These are phyloP conservation scores for Trichoderma gracile DNA, from an alignment of 2,329 filamentous ascomycete species.

Conservation along the genomic window DNA sequence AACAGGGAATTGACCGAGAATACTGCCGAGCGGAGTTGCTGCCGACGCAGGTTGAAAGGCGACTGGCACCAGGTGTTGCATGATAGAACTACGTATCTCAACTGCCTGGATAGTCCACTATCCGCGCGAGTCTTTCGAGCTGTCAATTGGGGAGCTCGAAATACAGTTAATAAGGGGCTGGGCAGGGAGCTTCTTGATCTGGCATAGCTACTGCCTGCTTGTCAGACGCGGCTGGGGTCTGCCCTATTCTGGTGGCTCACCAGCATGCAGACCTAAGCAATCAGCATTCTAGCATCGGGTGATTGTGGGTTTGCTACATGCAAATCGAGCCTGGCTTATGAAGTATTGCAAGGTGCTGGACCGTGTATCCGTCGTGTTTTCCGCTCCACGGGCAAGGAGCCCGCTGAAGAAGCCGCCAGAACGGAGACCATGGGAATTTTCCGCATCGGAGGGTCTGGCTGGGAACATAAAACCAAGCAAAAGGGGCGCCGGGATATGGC, in stretches of 20 bases:
- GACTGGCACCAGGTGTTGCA: background rate
- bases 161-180: conserved; percentile 14
- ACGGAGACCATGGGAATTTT: background rate
- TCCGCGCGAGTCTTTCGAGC: background rate
- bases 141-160: conserved; percentile 1
- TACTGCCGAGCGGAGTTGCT: conserved; percentile 13
- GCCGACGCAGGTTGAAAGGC: background rate
- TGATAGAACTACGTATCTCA: background rate
- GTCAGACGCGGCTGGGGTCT: background rate
- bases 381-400: background rate
- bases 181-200: conserved; percentile 14
- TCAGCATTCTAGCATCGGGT: conserved; percentile 16
- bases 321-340: background rate
- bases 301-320: conserved; percentile 13
- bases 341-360: conserved; percentile 11
- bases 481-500: background rate
- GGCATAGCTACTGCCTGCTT: conserved; percentile 14
- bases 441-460: background rate
- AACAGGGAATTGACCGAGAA: conserved; percentile 12
- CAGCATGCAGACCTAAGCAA: conserved; percentile 10
- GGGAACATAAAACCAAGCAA: conserved; percentile 3
- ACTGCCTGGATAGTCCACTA: background rate
- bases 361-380: background rate
- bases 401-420: background rate
- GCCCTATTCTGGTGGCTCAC: conserved; percentile 2